Percentiles rank a stretch among this genome's conserved stretches.
These are phyloP conservation scores for Salix exigua DNA, from an alignment of 345 rosid species.

Conservation along the genomic window DNA sequence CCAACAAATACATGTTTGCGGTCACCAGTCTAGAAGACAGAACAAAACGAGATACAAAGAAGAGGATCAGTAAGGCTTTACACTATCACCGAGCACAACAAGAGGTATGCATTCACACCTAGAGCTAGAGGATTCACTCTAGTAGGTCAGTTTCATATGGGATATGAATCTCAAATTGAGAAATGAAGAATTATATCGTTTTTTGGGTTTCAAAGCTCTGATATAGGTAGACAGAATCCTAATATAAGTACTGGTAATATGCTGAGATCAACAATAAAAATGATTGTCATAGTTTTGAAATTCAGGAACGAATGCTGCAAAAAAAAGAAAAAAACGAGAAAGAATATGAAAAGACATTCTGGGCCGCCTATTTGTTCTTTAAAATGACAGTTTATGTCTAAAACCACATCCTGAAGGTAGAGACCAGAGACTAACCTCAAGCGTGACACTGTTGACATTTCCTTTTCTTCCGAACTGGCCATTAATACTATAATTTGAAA, in stretches of 20 bases:
- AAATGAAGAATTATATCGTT: not conserved
- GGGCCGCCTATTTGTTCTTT: not conserved
- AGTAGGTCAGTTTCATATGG: not conserved
- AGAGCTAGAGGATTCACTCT: not conserved
- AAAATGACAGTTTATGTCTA: not conserved
- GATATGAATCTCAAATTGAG: not conserved
- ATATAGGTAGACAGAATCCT: not conserved
- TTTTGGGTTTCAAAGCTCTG: not conserved
- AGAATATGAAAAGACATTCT: not conserved
- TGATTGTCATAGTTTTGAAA: not conserved
- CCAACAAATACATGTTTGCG: slow-evolving; percentile 77
- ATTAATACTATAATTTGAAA: slow-evolving; percentile 74
- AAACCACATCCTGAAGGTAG: not conserved
- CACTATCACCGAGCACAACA: not conserved
- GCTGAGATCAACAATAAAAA: not conserved
- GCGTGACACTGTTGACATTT: slow-evolving; percentile 56
- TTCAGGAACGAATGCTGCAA: not conserved
- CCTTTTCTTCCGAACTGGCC: slow-evolving; percentile 57
- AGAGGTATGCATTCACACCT: not conserved
- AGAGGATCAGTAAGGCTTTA: slow-evolving; percentile 1
- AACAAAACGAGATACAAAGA: slow-evolving; percentile 15
- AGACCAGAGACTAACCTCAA: slow-evolving; percentile 53
- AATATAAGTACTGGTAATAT: not conserved
- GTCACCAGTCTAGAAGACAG: slow-evolving; percentile 46
- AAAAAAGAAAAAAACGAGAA: not conserved